A percentile compares a stretch with the other conserved stretches of the same genome.
phyloP scores from a whole-genome alignment of 495 filamentous ascomycete species.

The Neurospora intermedia region DNA sequence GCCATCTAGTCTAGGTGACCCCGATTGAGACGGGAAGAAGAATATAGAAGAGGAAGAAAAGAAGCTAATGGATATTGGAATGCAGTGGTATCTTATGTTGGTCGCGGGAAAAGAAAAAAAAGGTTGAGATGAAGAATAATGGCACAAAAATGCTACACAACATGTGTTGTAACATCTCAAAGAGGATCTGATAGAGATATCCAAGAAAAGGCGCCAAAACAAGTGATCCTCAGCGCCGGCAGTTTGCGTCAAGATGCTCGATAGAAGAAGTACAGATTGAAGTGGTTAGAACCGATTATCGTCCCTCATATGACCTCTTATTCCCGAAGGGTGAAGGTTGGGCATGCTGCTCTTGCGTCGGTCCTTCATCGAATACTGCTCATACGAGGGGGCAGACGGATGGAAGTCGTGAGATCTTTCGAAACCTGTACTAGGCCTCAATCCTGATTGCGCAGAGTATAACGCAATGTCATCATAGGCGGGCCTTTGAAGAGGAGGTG shows the following conservation, averaged over 20 bases:
- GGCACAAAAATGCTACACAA: background rate
- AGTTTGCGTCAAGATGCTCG: background rate
- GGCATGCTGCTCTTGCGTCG: slow-evolving; percentile 37
- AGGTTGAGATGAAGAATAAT: background rate
- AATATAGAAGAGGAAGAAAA: background rate
- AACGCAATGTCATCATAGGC: background rate
- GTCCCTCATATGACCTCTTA: slow-evolving; percentile 36
- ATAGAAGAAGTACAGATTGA: background rate
- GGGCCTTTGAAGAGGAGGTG: slow-evolving; percentile 32
- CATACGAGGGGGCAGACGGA: background rate
- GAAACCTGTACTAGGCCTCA: background rate
- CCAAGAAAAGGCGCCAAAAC: background rate
- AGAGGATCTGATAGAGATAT: background rate
- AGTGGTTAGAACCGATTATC: slow-evolving; percentile 23
- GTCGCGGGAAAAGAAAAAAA: background rate
- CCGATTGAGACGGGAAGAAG: background rate
- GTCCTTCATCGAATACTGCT: slow-evolving; percentile 11
- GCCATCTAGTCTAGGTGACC: background rate
- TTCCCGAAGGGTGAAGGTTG: slow-evolving; percentile 10
- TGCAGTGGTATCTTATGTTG: background rate
- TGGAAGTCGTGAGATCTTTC: background rate
- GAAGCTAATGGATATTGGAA: background rate
- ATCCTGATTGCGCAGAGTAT: background rate
- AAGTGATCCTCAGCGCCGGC: background rate
- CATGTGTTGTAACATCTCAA: background rate